Conservation (phyloP, 129 eudicot genomes). For the Scalesia atractyloides region DNA sequence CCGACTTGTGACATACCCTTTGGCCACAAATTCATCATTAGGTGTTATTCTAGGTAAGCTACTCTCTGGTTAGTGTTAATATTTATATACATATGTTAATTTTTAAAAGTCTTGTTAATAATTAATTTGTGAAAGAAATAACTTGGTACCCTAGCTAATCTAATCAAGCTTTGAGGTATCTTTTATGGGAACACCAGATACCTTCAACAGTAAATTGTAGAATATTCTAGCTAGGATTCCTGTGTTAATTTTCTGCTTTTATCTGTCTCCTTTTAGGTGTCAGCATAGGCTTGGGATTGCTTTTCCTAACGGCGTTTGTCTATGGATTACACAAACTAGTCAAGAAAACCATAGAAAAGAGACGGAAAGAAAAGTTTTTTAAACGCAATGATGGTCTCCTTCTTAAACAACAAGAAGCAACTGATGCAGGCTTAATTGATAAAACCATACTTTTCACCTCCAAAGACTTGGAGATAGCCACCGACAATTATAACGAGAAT, state of each 20-base stretch:
- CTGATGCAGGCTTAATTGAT: slow-evolving; percentile 6
- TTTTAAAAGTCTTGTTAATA: not conserved
- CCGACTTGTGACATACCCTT: not conserved
- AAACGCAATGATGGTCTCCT: slow-evolving; percentile 11
- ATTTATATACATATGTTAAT: not conserved
- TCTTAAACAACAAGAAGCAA: slow-evolving; percentile 7
- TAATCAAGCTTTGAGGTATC: no score
- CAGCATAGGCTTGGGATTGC: not conserved
- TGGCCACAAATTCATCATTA: not conserved
- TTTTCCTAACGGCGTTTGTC: not conserved
- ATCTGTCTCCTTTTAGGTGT: not conserved
- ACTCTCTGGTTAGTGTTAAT: not conserved
- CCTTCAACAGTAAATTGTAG: not conserved
- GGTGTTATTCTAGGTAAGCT: slow-evolving; percentile 28
- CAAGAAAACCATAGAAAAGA: slow-evolving; percentile 5
- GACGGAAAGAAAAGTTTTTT: slow-evolving; percentile 7
- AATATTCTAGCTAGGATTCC: no score
- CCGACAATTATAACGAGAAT: slow-evolving; percentile 23
- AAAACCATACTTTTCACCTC: slow-evolving; percentile 34
- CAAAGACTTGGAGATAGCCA: slow-evolving; percentile 29
- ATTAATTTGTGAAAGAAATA: no score
- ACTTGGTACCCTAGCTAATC: no score
- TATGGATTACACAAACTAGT: not conserved
- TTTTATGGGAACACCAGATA: not conserved
- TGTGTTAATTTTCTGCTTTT: no score